Base-by-base conservation (phyloP, 2,329 filamentous ascomycete genomes). In the Penicillium concentricum region DNA sequence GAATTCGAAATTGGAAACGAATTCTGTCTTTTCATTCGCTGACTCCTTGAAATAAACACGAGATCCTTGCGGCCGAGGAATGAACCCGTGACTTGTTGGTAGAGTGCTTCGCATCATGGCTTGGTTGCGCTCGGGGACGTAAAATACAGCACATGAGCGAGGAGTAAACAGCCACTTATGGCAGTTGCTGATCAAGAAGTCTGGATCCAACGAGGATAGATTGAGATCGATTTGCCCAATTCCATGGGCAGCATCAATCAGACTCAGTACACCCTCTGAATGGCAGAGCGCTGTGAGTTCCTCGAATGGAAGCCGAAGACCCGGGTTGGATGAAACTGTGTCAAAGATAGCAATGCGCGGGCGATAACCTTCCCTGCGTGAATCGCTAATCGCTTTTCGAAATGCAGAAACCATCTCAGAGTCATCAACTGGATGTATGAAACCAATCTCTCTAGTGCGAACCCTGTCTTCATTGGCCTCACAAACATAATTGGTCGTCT, bases 151-250 rank as follows among this genome's bases (percentile, higher is more conserved):
- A 69, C 89, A 92, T 4, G 86, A 87, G 20, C 91, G 84, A 0
- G 91, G 91, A 0, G 84, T 83, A 66, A 84, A 85, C 4, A 95
- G 82, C 91, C 91, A 96, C 76, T 93, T 94, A 77, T 93, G 90
- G 62, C 85, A 89, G 71, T 95, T 95, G 54, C 81, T 86, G 9
- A 92, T 81, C 70, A 93, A 89, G 75, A 93, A 95, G 72, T 96
- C 91, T 0, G 90, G 87, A 62, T 92, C 84, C 1, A 90, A 76
- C 1, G 74, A 72, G 1, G 68, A 56, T 0, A 95, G 74, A 69
- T 92, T 82, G 5, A 95, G 72, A 1, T 82, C 78, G 10, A 95
- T 79, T 74, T 93, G 88, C 5, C 91, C 91, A 32, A 93, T 76
- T 5, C 87, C 86, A 72, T 96, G 91, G 0, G 91, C 91, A 28